Conservation (phyloP, 1,139 yeast genomes). For the Nakaseomyces uthaithaninus region DNA sequence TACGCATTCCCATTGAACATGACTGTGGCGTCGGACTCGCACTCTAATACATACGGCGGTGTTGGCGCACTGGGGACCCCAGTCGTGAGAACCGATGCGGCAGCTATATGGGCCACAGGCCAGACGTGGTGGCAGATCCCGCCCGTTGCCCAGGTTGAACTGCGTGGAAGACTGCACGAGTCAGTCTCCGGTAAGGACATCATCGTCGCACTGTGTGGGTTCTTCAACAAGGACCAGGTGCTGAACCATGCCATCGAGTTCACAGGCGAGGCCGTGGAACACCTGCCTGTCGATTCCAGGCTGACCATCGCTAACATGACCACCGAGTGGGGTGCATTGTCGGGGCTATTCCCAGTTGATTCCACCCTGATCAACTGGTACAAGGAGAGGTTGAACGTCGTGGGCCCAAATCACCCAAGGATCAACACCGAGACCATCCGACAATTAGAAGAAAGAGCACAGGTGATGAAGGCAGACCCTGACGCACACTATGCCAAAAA, state of each 20-base stretch:
- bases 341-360: slow-evolving; percentile 95
- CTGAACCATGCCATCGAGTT: slow-evolving; percentile 96
- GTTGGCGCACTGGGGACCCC: slow-evolving; percentile 95
- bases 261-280: slow-evolving; percentile 73
- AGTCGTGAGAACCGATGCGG: slow-evolving; percentile 96
- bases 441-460: slow-evolving; percentile 19
- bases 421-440: slow-evolving; percentile 55
- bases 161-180: slow-evolving; percentile 68
- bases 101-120: slow-evolving; percentile 98
- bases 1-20: slow-evolving; percentile 91
- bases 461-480: slow-evolving; percentile 45
- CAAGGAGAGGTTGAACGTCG: slow-evolving; percentile 47
- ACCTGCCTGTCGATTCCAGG: slow-evolving; percentile 79
- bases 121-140: slow-evolving; percentile 99
- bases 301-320: slow-evolving; percentile 98
- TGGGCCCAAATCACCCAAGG: slow-evolving; percentile 83
- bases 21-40: slow-evolving; percentile 96
- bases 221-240: slow-evolving; percentile 92
- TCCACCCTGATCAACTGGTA: slow-evolving; percentile 69
- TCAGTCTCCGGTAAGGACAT: slow-evolving; percentile 97
- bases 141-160: slow-evolving; percentile 91
- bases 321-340: slow-evolving; percentile 98
- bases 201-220: slow-evolving; percentile 90
- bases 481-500: slow-evolving; percentile 86
- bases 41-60: slow-evolving; percentile 97